Evolutionary conservation across 352 stramenopile species (phyloP).

Genomic region (Globisporangium polare): DNA sequence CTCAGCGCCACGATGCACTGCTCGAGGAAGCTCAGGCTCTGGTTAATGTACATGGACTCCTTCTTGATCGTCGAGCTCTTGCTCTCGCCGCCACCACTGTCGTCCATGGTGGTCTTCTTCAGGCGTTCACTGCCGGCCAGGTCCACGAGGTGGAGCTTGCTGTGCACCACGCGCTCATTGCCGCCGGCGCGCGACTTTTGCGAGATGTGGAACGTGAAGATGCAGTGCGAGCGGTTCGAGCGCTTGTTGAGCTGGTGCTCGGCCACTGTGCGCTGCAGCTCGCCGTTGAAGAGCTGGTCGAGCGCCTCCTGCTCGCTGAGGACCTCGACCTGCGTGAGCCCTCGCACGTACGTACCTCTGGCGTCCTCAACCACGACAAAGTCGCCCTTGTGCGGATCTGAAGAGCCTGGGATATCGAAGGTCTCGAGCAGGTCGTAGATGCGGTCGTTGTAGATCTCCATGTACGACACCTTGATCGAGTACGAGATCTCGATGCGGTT

Average conservation of each 20-base stretch:
- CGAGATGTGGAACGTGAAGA: conserved; percentile 91
- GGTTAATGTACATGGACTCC: conserved; percentile 97
- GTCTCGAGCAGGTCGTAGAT: conserved; percentile 89
- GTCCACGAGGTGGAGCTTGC: conserved; percentile 94
- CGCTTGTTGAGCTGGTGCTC: conserved; percentile 93
- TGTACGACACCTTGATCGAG: conserved; percentile 87
- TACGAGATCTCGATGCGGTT: conserved; percentile 89
- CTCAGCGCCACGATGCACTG: conserved; percentile 92
- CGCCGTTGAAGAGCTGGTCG: conserved; percentile 90
- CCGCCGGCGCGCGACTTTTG: conserved; percentile 77
- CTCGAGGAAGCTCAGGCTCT: conserved; percentile 94
- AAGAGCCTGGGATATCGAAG: conserved; percentile 8
- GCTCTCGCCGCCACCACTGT: conserved; percentile 18
- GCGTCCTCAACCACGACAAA: conserved; percentile 86
- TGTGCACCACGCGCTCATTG: conserved; percentile 76
- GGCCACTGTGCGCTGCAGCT: conserved; percentile 91
- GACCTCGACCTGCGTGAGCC: conserved; percentile 83
- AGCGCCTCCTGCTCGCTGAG: conserved; percentile 84
- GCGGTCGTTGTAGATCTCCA: conserved; percentile 96
- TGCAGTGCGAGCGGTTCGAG: conserved; percentile 92
- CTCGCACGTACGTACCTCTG: conserved; percentile 79
- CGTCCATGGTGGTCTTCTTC: conserved; percentile 90
- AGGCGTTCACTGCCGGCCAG: conserved; percentile 93
- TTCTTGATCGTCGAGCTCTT: conserved; percentile 87
- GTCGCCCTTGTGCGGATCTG: conserved; percentile 30